phyloP scores from a whole-genome alignment of 306 rosid species.

The Senna tora region DNA sequence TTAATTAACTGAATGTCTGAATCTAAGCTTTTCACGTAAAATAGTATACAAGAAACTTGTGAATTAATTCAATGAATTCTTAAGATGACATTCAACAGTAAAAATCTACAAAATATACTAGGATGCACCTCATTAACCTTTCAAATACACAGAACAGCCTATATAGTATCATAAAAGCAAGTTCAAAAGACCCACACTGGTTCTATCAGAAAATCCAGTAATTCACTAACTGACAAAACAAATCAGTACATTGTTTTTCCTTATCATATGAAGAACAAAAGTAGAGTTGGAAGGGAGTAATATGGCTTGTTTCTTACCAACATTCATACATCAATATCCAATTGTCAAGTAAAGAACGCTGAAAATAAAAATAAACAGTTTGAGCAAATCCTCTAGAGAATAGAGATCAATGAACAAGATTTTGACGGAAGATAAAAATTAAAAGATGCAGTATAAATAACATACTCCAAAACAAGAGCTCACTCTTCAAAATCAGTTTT shows the following conservation, averaged over 20 bases:
- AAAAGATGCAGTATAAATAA: not conserved
- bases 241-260: too few relatives aligned
- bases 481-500: not conserved
- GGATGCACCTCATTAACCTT: not conserved
- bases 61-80: too few relatives aligned
- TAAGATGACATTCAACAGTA: not conserved
- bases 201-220: not conserved
- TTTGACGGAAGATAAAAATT: not conserved
- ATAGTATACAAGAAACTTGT: too few relatives aligned
- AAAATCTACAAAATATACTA: not conserved
- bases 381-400: too few relatives aligned
- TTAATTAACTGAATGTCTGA: not conserved
- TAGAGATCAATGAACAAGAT: not conserved
- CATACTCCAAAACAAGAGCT: too few relatives aligned
- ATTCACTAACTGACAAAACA: too few relatives aligned
- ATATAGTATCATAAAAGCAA: not conserved
- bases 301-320: too few relatives aligned
- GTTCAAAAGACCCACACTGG: not conserved
- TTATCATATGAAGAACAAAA: too few relatives aligned
- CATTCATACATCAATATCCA: too few relatives aligned
- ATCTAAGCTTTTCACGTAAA: not conserved
- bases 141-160: not conserved
- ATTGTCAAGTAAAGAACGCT: too few relatives aligned
- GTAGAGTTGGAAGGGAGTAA: too few relatives aligned
- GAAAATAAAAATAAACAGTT: too few relatives aligned